Percentiles rank a stretch among this genome's conserved stretches.
phyloP scores from a whole-genome alignment of 495 filamentous ascomycete species.

The Penicillium dipodomyicola region DNA sequence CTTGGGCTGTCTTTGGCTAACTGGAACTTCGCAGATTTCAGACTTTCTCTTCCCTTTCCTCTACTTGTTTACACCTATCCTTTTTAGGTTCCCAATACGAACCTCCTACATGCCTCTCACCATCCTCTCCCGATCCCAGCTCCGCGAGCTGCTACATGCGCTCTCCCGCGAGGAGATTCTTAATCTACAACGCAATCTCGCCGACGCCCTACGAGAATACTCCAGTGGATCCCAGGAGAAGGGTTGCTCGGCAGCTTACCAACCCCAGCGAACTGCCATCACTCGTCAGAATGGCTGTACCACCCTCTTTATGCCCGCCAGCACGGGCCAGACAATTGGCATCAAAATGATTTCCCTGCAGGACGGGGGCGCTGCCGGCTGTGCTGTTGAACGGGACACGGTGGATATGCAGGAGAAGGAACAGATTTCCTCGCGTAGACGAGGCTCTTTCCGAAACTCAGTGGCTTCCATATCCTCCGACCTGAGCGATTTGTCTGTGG shows the following conservation, averaged over 20 bases:
- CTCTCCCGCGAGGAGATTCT: slow-evolving; percentile 68
- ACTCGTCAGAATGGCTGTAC: slow-evolving; percentile 69
- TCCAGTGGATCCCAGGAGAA: slow-evolving; percentile 64
- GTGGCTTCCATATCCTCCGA: slow-evolving; percentile 42
- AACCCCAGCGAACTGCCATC: slow-evolving; percentile 74
- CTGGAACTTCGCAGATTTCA: slow-evolving; percentile 8
- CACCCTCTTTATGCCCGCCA: slow-evolving; percentile 91
- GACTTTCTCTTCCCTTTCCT: neutral
- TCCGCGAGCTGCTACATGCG: slow-evolving; percentile 65
- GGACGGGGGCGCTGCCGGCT: slow-evolving; percentile 36
- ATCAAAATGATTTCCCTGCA: slow-evolving; percentile 62
- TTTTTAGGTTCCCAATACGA: neutral
- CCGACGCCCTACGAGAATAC: slow-evolving; percentile 75
- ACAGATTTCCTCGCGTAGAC: slow-evolving; percentile 13
- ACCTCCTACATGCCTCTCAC: slow-evolving; percentile 64
- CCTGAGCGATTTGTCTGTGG: slow-evolving; percentile 39
- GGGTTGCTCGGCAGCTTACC: slow-evolving; percentile 61
- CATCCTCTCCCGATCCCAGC: slow-evolving; percentile 69
- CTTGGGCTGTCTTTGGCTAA: slow-evolving; percentile 7
- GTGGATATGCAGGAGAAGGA: slow-evolving; percentile 23
- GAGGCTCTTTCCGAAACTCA: slow-evolving; percentile 27
- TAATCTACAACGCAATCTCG: slow-evolving; percentile 63
- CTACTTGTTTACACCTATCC: neutral
- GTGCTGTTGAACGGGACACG: slow-evolving; percentile 28
- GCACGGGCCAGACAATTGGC: slow-evolving; percentile 53